Percentiles rank a stretch among this genome's conserved stretches.
Evolutionary conservation across 2,329 filamentous ascomycete genomes (phyloP).

Genomic region (Hortaea sp.): DNA sequence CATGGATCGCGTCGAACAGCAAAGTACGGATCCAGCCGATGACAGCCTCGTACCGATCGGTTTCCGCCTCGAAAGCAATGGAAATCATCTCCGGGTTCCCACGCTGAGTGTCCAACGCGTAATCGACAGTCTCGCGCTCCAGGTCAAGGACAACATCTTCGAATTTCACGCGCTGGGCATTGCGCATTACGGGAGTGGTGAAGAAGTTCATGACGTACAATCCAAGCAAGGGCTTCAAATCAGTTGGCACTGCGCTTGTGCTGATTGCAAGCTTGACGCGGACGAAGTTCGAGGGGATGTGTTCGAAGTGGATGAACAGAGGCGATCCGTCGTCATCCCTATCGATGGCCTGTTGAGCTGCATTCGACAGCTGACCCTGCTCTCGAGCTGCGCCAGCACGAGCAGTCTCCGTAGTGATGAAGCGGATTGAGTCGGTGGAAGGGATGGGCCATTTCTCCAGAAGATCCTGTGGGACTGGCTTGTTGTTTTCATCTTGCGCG

Average conservation of each 20-base stretch:
- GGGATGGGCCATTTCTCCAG: slow-evolving; percentile 76
- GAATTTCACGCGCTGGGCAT: slow-evolving; percentile 71
- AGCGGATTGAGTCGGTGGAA: slow-evolving; percentile 81
- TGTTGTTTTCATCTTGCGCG: slow-evolving; percentile 81
- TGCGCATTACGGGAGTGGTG: slow-evolving; percentile 71
- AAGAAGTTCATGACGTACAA: slow-evolving; percentile 92
- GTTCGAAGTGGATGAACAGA: slow-evolving; percentile 93
- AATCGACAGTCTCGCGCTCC: slow-evolving; percentile 83
- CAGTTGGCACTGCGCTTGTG: slow-evolving; percentile 65
- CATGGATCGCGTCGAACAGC: slow-evolving; percentile 83
- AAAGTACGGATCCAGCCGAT: slow-evolving; percentile 78
- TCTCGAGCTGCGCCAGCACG: slow-evolving; percentile 67
- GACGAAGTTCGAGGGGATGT: slow-evolving; percentile 87
- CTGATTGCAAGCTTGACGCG: slow-evolving; percentile 73
- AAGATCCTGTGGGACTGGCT: slow-evolving; percentile 71
- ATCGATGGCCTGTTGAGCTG: slow-evolving; percentile 68
- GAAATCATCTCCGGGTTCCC: slow-evolving; percentile 74
- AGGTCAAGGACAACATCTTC: slow-evolving; percentile 87
- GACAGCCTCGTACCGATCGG: slow-evolving; percentile 72
- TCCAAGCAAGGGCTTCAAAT: slow-evolving; percentile 72
- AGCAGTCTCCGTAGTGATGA: slow-evolving; percentile 79
- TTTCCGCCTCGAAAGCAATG: slow-evolving; percentile 76
- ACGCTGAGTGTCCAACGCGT: slow-evolving; percentile 59
- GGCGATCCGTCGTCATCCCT: slow-evolving; percentile 50
- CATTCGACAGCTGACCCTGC: slow-evolving; percentile 56